These are phyloP conservation scores for Fusarium miscanthi DNA, from an alignment of 2,329 filamentous ascomycete species.

Conservation along the genomic window DNA sequence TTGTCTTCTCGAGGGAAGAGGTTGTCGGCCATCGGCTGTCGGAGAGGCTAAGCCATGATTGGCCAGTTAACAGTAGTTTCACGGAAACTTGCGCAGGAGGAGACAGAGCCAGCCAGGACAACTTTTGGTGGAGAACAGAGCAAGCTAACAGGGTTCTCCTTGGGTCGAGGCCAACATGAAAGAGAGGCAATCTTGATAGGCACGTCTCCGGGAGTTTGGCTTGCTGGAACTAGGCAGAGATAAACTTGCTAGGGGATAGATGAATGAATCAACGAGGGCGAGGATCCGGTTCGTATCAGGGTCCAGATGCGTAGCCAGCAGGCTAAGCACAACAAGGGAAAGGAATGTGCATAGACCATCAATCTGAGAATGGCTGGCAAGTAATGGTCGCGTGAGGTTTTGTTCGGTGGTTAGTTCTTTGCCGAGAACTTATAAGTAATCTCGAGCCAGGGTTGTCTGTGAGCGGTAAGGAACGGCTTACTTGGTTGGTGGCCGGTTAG, in stretches of 20 bases:
- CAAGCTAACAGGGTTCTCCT: conserved; percentile 26
- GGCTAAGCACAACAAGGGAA: conserved; percentile 24
- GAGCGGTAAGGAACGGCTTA: conserved; percentile 24
- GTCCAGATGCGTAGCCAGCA: conserved; percentile 16
- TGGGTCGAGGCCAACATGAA: conserved; percentile 23
- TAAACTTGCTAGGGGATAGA: conserved; percentile 33
- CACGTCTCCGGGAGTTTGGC: conserved; percentile 1
- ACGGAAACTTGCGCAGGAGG: conserved; percentile 16
- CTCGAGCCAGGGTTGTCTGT: conserved; percentile 10
- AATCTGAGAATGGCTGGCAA: conserved; percentile 16
- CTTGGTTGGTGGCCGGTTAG: conserved; percentile 18
- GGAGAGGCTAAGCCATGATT: conserved; percentile 45
- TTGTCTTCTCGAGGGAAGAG: conserved; percentile 33
- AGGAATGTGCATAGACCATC: conserved; percentile 17
- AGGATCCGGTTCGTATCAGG: conserved; percentile 13
- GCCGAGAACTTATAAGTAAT: conserved; percentile 7
- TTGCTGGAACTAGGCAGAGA: conserved; percentile 15
- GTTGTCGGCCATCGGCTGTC: conserved; percentile 46
- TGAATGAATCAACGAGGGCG: conserved; percentile 21
- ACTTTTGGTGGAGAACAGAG: conserved; percentile 24
- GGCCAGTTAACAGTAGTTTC: conserved; percentile 36
- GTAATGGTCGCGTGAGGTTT: conserved; percentile 33
- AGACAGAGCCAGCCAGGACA: not conserved
- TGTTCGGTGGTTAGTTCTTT: conserved; percentile 10
- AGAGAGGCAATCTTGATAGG: conserved; percentile 13